phyloP scores from a whole-genome alignment of 2,329 filamentous ascomycete genomes.

The Ilyonectria destructans region DNA sequence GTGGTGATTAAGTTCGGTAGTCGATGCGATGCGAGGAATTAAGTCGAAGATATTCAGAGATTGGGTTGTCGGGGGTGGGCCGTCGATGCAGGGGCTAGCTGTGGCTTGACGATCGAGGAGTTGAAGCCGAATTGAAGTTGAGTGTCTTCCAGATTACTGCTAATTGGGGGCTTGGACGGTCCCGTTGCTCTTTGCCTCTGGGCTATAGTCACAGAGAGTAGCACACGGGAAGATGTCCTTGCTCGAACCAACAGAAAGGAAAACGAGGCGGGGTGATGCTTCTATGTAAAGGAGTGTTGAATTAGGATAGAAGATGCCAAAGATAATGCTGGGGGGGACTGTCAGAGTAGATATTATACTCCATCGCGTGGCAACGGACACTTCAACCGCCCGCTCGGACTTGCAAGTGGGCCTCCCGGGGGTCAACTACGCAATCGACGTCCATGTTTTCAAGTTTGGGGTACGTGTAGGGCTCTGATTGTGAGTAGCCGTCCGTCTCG shows the following conservation, averaged over 20 bases:
- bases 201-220: slow-evolving; percentile 3
- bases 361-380: background rate
- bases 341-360: slow-evolving; percentile 19
- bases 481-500: slow-evolving; percentile 17
- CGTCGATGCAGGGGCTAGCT: too few species aligned
- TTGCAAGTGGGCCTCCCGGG: slow-evolving; percentile 15
- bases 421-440: slow-evolving; percentile 22
- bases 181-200: slow-evolving; percentile 30
- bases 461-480: background rate
- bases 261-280: slow-evolving; percentile 1
- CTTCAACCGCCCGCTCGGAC: background rate
- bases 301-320: background rate
- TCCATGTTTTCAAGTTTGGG: slow-evolving; percentile 8
- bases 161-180: slow-evolving; percentile 21
- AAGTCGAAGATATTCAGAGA: background rate
- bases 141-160: slow-evolving; percentile 7
- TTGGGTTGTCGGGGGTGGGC: background rate
- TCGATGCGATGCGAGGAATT: background rate
- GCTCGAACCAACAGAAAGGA: slow-evolving; percentile 8
- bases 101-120: background rate
- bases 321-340: background rate
- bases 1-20: background rate
- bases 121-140: slow-evolving; percentile 12
- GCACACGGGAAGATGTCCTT: slow-evolving; percentile 15
- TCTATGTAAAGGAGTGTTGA: background rate